Evolutionary conservation across 495 filamentous ascomycete species (phyloP).

Genomic region (Penicillium flavigenum): DNA sequence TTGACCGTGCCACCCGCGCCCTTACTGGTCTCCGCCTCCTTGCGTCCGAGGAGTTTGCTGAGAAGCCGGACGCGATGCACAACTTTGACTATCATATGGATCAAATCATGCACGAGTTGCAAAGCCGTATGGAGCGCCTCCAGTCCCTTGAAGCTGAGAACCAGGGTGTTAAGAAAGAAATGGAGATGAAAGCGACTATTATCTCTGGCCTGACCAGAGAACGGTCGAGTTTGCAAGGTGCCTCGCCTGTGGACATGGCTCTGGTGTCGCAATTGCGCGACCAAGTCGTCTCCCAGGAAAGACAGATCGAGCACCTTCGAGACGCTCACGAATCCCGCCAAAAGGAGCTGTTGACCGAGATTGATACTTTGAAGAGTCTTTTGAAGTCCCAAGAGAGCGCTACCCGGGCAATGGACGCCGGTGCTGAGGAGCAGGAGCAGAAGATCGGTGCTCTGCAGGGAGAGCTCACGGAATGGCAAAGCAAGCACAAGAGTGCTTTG

Average conservation of each 20-base stretch:
- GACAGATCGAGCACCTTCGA: conserved; percentile 71
- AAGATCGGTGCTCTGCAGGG: conserved; percentile 70
- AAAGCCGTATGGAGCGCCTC: conserved; percentile 81
- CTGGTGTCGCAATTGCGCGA: conserved; percentile 85
- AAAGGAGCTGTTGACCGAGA: conserved; percentile 65
- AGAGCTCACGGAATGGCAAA: conserved; percentile 73
- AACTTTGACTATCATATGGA: conserved; percentile 92
- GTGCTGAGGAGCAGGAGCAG: conserved; percentile 54
- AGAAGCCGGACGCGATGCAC: conserved; percentile 78
- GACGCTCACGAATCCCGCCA: conserved; percentile 70
- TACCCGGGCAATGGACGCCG: conserved; percentile 44
- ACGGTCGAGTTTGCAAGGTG: conserved; percentile 77
- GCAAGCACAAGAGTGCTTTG: conserved; percentile 68
- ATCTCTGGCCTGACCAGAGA: conserved; percentile 93
- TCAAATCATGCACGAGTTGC: conserved; percentile 87
- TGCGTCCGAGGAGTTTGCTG: conserved; percentile 79
- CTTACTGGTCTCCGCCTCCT: conserved; percentile 85
- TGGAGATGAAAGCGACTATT: conserved; percentile 92
- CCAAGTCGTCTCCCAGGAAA: conserved; percentile 82
- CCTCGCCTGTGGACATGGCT: conserved; percentile 87
- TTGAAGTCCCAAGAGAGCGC: conserved; percentile 50
- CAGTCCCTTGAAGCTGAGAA: conserved; percentile 87
- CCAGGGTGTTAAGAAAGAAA: conserved; percentile 80
- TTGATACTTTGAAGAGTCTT: conserved; percentile 63
- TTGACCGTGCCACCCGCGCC: conserved; percentile 91